Conservation (phyloP, 345 rosid species). For the Crucihimalaya himalaica region DNA sequence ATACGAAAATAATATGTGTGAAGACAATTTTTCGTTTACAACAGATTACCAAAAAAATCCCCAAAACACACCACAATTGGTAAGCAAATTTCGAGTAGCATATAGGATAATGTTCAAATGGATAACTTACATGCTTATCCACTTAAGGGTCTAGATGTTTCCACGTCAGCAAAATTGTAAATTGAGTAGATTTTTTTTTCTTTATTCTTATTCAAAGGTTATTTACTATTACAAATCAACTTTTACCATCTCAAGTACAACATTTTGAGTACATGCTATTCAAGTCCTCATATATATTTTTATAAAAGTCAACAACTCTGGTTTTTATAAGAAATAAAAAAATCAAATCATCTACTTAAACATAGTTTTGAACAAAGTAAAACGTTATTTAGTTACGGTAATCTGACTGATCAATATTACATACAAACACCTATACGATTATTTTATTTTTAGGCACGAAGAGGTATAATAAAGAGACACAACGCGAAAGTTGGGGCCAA, state of each 20-base stretch:
- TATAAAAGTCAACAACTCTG: too few relatives aligned
- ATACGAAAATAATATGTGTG: slow-evolving; percentile 2
- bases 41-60: slow-evolving; percentile 14
- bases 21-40: neutral
- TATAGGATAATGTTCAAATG: slow-evolving; percentile 23
- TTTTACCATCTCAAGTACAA: slow-evolving; percentile 1
- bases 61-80: slow-evolving; percentile 10
- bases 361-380: too few relatives aligned
- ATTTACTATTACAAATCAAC: neutral
- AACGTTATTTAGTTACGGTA: too few relatives aligned
- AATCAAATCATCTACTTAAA: too few relatives aligned
- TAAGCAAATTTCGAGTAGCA: slow-evolving; percentile 19
- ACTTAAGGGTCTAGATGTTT: slow-evolving; percentile 19
- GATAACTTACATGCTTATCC: slow-evolving; percentile 32
- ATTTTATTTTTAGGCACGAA: too few relatives aligned
- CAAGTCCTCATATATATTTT: too few relatives aligned
- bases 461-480: too few relatives aligned
- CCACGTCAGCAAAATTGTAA: slow-evolving; percentile 29
- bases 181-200: neutral
- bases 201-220: neutral
- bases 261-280: neutral
- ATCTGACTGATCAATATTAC: too few relatives aligned
- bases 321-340: too few relatives aligned
- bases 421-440: too few relatives aligned
- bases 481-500: neutral